phyloP scores from a whole-genome alignment of 2,329 filamentous ascomycete species.

The Exophiala dermatitidis region DNA sequence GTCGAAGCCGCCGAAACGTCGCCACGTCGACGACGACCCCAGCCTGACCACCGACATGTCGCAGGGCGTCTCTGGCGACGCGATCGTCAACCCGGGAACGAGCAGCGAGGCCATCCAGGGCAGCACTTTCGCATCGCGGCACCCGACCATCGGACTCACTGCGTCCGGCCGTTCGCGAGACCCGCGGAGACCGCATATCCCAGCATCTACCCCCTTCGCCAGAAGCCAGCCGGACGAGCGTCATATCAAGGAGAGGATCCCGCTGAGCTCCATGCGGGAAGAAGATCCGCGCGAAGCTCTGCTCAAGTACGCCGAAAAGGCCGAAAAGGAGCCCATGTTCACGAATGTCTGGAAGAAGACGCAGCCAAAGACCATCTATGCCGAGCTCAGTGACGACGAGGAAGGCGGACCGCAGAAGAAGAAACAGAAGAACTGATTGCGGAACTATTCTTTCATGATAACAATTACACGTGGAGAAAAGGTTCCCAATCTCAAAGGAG shows the following conservation, averaged over 20 bases:
- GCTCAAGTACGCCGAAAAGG: constrained; percentile 88
- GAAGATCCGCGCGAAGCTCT: constrained; percentile 92
- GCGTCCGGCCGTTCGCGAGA: constrained; percentile 70
- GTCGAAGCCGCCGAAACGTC: constrained; percentile 86
- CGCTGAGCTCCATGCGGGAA: constrained; percentile 85
- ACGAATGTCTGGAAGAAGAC: constrained; percentile 89
- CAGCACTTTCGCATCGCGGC: constrained; percentile 51
- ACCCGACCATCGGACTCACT: constrained; percentile 66
- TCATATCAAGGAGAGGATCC: constrained; percentile 81
- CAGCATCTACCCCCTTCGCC: constrained; percentile 78
- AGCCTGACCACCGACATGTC: constrained; percentile 72
- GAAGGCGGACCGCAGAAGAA: constrained; percentile 62
- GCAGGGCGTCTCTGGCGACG: constrained; percentile 69
- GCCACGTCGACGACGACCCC: constrained; percentile 90
- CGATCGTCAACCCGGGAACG: constrained; percentile 57
- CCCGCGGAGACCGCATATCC: constrained; percentile 76
- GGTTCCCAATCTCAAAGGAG: no score
- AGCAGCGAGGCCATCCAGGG: constrained; percentile 36
- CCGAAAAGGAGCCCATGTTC: constrained; percentile 87
- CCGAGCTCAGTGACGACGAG: constrained; percentile 80
- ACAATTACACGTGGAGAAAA: no score
- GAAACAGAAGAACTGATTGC: constrained; percentile 35
- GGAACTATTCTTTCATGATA: background rate
- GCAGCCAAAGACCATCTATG: constrained; percentile 87
- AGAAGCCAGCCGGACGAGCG: constrained; percentile 84